phyloP scores from a whole-genome alignment of 2,329 filamentous ascomycete species.

The Calcarisporium arbuscula region DNA sequence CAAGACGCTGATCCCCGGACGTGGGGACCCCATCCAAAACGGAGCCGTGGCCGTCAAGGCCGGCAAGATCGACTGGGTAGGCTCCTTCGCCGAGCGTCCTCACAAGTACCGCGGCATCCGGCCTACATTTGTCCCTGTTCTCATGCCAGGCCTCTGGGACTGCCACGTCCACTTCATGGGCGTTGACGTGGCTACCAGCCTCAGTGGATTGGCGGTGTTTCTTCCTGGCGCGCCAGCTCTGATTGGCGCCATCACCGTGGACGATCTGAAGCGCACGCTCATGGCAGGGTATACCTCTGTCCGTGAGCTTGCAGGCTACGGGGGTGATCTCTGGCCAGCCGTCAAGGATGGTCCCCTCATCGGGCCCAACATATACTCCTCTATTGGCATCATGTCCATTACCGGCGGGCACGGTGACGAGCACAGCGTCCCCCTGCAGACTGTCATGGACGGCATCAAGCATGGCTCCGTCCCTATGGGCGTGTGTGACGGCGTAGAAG shows the following conservation, averaged over 20 bases:
- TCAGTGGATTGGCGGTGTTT: not conserved
- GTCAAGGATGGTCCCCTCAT: slow-evolving; percentile 37
- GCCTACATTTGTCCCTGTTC: slow-evolving; percentile 30
- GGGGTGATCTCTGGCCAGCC: slow-evolving; percentile 33
- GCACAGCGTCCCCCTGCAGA: slow-evolving; percentile 25
- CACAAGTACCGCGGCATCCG: slow-evolving; percentile 18
- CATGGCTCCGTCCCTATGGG: slow-evolving; percentile 27
- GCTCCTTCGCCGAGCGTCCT: slow-evolving; percentile 11
- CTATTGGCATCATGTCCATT: slow-evolving; percentile 35
- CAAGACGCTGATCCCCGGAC: slow-evolving; percentile 29
- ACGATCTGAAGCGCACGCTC: slow-evolving; percentile 28
- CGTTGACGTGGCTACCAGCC: slow-evolving; percentile 8
- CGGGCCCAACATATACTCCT: slow-evolving; percentile 43
- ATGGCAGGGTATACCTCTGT: slow-evolving; percentile 45
- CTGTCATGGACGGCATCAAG: slow-evolving; percentile 22
- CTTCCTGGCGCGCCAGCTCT: slow-evolving; percentile 10
- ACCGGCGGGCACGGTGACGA: slow-evolving; percentile 42
- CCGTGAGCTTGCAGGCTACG: slow-evolving; percentile 41
- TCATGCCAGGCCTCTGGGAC: slow-evolving; percentile 49
- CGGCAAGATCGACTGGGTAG: slow-evolving; percentile 32
- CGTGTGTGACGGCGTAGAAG: slow-evolving; percentile 30
- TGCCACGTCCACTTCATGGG: slow-evolving; percentile 43
- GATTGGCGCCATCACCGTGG: slow-evolving; percentile 10
- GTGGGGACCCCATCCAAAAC: slow-evolving; percentile 24
- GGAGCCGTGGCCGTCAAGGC: slow-evolving; percentile 29